Base-by-base conservation (phyloP, 2,329 filamentous ascomycete genomes). In the Xylariaceae sp. region DNA sequence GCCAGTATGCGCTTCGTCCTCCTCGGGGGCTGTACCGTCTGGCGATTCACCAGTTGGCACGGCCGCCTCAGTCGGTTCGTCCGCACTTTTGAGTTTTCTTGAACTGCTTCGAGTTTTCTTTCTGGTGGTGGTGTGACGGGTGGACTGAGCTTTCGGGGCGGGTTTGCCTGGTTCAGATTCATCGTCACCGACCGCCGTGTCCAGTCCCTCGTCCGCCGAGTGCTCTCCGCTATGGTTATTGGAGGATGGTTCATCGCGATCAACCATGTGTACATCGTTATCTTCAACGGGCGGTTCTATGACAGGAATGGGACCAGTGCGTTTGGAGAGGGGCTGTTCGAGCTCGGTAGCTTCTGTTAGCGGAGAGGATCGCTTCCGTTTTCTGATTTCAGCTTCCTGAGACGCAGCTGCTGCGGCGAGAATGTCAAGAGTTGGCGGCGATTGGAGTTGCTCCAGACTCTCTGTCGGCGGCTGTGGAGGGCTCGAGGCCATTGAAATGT, bases 1-100 rank as follows among this genome's bases (percentile, higher is more conserved):
- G 51, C 80, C 82, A 34, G 77, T 78, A 23, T 73, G 72, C 17
- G 80, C 74, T 18, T 72, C 70, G 53, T 80, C 77, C 49, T 77
- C 78, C 18, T 76, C 74, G 10, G 65, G 63, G 9, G 55, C 66
- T 13, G 73, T 73, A 15, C 66, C 71, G 54, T 72, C 73, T 42
- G 67, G 66, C 35, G 73, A 73, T 13, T 67, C 70, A n/a, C 72
- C 73, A 4, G 64, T 62, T 47, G 55, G 68, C 55, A 60, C 62
- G 44, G 64, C 62, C 7, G 42, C 49, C 34, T 68, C 66, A 23
- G 51, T 45, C 17, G 55, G 55, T 30, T 68, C 66, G 39, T 67
- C 68, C 54, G 53, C 64, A 49, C 45, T 70, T 70, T 65, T 73
- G 60, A 61, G 69, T 58, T 70, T 74, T 63, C 67, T 77, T 59